These are phyloP conservation scores for Dentipellis sp. DNA, from an alignment of 768 basidiomycete species.

Conservation along the genomic window DNA sequence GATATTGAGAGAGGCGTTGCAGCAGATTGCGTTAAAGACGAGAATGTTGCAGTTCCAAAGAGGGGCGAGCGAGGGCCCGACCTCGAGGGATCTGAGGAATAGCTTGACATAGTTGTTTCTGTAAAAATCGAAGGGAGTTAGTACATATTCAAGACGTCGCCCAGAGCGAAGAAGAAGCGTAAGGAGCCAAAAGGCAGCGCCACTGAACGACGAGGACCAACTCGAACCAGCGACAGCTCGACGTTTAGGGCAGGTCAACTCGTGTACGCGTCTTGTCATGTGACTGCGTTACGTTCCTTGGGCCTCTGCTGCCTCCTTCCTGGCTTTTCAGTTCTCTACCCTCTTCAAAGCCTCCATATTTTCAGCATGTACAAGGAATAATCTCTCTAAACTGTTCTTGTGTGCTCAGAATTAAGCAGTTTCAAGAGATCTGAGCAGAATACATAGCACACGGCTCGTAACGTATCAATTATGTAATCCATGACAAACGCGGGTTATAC, in stretches of 20 bases:
- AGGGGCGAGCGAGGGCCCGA: conserved; percentile 46
- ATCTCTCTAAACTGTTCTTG: too few species aligned
- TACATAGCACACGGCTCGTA: too few species aligned
- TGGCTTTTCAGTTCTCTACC: neutral
- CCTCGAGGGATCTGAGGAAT: conserved; percentile 21
- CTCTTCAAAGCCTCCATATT: too few species aligned
- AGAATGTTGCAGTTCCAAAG: conserved; percentile 51
- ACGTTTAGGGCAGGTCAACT: conserved; percentile 30
- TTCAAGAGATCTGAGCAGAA: too few species aligned
- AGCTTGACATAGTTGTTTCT: conserved; percentile 26
- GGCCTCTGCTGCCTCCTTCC: neutral
- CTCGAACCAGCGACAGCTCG: conserved; percentile 14
- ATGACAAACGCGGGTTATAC: too few species aligned
- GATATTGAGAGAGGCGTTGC: conserved; percentile 47
- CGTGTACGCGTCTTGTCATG: conserved; percentile 32
- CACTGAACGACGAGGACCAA: conserved; percentile 1
- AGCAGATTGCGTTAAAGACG: conserved; percentile 40
- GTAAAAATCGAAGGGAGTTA: conserved; percentile 10
- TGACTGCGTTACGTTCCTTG: conserved; percentile 18
- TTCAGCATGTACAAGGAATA: too few species aligned
- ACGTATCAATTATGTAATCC: too few species aligned
- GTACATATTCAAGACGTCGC: conserved; percentile 17
- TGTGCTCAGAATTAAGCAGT: too few species aligned
- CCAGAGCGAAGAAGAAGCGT: conserved; percentile 4
- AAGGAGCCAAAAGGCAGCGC: conserved; percentile 28